These are phyloP conservation scores for Phoma sp. DNA, from an alignment of 2,329 filamentous ascomycete genomes.

Conservation along the genomic window DNA sequence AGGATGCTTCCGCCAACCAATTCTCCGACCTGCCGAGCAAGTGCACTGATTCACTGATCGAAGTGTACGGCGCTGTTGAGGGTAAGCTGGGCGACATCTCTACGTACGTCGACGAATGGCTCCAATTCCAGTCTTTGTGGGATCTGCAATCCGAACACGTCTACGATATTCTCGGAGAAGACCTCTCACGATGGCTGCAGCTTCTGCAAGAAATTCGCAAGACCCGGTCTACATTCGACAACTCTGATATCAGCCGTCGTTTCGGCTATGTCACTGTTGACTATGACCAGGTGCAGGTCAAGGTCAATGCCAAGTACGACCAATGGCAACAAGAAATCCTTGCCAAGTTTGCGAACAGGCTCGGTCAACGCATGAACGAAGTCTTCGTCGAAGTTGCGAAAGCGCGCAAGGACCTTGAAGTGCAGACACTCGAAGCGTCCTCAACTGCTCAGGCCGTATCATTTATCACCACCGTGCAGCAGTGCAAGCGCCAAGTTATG, in stretches of 20 bases:
- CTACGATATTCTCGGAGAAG: conserved; percentile 88
- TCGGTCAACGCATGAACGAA: conserved; percentile 90
- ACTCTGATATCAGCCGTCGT: conserved; percentile 87
- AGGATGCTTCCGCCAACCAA: conserved; percentile 67
- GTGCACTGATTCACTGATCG: conserved; percentile 79
- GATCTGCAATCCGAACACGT: conserved; percentile 96
- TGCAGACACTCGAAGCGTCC: conserved; percentile 88
- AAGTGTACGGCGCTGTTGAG: conserved; percentile 85
- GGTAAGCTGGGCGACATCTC: conserved; percentile 81
- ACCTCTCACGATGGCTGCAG: conserved; percentile 91
- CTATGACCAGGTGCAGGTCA: conserved; percentile 98
- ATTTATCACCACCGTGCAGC: conserved; percentile 97
- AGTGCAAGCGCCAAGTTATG: conserved; percentile 92
- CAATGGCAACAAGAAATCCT: conserved; percentile 99
- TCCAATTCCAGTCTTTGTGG: conserved; percentile 98
- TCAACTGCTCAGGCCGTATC: conserved; percentile 97
- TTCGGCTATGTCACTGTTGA: conserved; percentile 96
- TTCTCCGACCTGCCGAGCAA: conserved; percentile 86
- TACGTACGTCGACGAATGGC: conserved; percentile 93
- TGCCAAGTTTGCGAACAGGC: conserved; percentile 86
- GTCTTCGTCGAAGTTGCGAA: conserved; percentile 91
- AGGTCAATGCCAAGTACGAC: conserved; percentile 98
- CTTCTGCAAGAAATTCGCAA: conserved; percentile 97
- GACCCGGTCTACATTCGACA: conserved; percentile 95
- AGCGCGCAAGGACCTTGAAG: conserved; percentile 87